Evolutionary conservation across 139 green algal genomes (phyloP).

Genomic region (Coelastrella sp.): DNA sequence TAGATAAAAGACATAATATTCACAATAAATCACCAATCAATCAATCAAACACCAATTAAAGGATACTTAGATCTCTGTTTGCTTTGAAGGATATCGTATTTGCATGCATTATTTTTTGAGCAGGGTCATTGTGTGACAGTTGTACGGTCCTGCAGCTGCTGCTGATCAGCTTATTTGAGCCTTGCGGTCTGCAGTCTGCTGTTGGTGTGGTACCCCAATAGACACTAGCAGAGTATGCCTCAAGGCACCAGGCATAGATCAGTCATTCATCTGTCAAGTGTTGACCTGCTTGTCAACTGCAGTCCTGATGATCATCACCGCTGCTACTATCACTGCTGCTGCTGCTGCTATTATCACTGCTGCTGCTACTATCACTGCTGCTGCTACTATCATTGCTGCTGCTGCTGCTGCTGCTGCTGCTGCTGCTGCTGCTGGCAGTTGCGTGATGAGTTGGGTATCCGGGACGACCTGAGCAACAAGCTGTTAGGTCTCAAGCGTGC

Average conservation of each 20-base stretch:
- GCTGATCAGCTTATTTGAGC: background rate
- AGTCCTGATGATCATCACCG: no score
- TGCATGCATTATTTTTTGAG: no score
- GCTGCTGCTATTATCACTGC: background rate
- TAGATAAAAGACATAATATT: no score
- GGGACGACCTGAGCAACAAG: slow-evolving; percentile 25
- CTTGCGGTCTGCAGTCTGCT: no score
- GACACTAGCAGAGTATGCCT: background rate
- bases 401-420: background rate
- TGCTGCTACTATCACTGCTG: background rate
- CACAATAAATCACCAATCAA: no score
- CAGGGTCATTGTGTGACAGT: background rate
- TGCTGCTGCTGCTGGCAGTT: background rate
- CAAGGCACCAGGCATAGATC: no score
- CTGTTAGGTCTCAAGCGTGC: slow-evolving; percentile 39
- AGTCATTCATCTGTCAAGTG: no score
- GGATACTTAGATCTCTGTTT: no score
- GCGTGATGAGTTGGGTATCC: slow-evolving; percentile 33
- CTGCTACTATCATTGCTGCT: background rate
- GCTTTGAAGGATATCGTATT: no score
- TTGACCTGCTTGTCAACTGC: no score
- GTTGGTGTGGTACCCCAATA: no score
- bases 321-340: background rate
- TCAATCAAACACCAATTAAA: no score
- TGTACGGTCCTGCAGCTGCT: background rate